Percentiles rank a stretch among this genome's conserved stretches.
Evolutionary conservation across 108 stramenopile genomes (phyloP).

Genomic region (Asterionellopsis glacialis): DNA sequence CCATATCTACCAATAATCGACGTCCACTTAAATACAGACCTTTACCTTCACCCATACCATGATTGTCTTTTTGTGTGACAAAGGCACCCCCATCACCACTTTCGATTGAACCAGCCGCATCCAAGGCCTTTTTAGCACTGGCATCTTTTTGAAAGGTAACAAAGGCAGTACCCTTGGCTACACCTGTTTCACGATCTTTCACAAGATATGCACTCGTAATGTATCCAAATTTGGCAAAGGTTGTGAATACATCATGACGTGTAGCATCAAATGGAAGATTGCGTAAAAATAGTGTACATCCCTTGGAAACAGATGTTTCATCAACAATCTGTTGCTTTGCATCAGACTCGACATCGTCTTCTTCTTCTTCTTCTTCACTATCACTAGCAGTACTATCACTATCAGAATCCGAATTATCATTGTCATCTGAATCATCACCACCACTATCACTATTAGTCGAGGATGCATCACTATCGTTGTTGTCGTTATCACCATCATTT

Average conservation of each 20-base stretch:
- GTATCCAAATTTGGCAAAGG: conserved; percentile 77
- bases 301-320: no score
- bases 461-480: conserved; percentile 24
- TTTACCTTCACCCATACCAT: conserved; percentile 12
- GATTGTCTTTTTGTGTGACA: conserved; percentile 27
- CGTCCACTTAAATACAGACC: conserved; percentile 44
- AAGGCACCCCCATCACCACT: conserved; percentile 11
- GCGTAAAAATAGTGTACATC: conserved; percentile 74
- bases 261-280: conserved; percentile 95
- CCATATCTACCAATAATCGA: conserved; percentile 62
- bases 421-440: conserved; percentile 25
- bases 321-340: conserved; percentile 9
- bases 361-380: conserved; percentile 9
- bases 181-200: conserved; percentile 78
- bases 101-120: conserved; percentile 16
- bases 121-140: conserved; percentile 11
- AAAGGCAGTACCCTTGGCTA: conserved; percentile 87
- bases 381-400: conserved; percentile 2
- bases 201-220: conserved; percentile 86
- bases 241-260: conserved; percentile 75
- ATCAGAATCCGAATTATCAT: not conserved
- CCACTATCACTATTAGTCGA: conserved; percentile 30
- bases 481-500: conserved; percentile 18
- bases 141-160: conserved; percentile 59
- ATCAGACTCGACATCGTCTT: conserved; percentile 22